Conservation (phyloP, 495 filamentous ascomycete genomes). For the Xylaria intraflava region DNA sequence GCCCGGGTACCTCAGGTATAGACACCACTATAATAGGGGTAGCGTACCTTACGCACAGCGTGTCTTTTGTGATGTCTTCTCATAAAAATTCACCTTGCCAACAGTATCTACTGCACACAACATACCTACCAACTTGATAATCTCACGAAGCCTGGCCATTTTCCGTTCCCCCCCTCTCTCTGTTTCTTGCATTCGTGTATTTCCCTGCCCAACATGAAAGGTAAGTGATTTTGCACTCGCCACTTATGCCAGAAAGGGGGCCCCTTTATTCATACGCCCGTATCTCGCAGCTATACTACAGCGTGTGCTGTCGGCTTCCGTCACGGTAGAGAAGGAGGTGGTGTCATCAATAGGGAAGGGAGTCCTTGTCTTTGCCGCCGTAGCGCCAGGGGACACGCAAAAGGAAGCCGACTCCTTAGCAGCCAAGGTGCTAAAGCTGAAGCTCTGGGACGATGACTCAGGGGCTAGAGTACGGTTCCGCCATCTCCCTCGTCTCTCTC, state of each 20-base stretch:
- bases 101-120: too few species aligned
- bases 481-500: constrained; percentile 2
- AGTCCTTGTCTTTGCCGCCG: constrained; percentile 82
- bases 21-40: too few species aligned
- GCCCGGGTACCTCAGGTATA: too few species aligned
- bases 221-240: constrained; percentile 8
- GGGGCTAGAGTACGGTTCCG: constrained; percentile 47
- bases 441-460: constrained; percentile 78
- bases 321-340: constrained; percentile 86
- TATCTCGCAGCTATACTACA: constrained; percentile 73
- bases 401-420: constrained; percentile 83
- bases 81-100: too few species aligned
- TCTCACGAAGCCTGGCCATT: too few species aligned
- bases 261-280: constrained; percentile 7
- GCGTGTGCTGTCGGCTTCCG: constrained; percentile 93
- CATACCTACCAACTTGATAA: too few species aligned
- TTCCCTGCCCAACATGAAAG: constrained; percentile 17
- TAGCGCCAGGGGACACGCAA: constrained; percentile 82
- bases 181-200: background rate
- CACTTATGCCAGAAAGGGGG: background rate
- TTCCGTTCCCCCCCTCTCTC: background rate
- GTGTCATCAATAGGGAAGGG: constrained; percentile 88
- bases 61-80: too few species aligned
- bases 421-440: constrained; percentile 78
- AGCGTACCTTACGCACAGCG: too few species aligned